Conservation (phyloP, 805 yeast species). For the Candida argentea region DNA sequence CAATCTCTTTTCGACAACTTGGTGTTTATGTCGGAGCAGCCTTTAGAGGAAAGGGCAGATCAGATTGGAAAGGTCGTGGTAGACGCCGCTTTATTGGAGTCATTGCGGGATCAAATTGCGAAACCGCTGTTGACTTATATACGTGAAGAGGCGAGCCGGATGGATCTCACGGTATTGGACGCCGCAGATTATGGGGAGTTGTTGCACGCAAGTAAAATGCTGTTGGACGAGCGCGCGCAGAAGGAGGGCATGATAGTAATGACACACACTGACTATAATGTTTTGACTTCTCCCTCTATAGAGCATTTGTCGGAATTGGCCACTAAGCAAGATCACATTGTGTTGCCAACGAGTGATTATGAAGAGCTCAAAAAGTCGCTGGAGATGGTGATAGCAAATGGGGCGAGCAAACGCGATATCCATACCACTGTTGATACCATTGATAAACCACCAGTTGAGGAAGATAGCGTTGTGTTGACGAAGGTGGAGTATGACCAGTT, state of each 20-base stretch:
- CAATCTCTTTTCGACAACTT: neutral
- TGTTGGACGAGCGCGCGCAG: slow-evolving; percentile 2
- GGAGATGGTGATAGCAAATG: slow-evolving; percentile 8
- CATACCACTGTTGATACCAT: slow-evolving; percentile 9
- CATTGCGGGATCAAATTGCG: neutral
- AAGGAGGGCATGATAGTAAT: slow-evolving; percentile 1
- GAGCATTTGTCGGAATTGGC: slow-evolving; percentile 7
- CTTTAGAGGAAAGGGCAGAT: neutral
- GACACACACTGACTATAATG: slow-evolving; percentile 1
- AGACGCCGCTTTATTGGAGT: neutral
- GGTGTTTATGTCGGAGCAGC: neutral
- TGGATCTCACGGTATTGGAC: slow-evolving; percentile 2
- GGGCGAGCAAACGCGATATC: slow-evolving; percentile 3
- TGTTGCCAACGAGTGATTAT: slow-evolving; percentile 3
- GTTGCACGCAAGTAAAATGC: neutral
- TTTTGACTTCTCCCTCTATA: slow-evolving; percentile 5
- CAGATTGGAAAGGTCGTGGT: neutral
- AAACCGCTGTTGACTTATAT: slow-evolving; percentile 1
- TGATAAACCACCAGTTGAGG: slow-evolving; percentile 15
- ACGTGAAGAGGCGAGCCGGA: neutral
- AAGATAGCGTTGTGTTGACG: slow-evolving; percentile 8
- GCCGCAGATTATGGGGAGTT: slow-evolving; percentile 1
- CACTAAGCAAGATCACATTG: slow-evolving; percentile 1
- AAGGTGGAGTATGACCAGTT: slow-evolving; percentile 9
- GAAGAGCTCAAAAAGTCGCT: slow-evolving; percentile 3